Conservation (phyloP, 2,329 filamentous ascomycete species). For the Alternaria brassicicola region DNA sequence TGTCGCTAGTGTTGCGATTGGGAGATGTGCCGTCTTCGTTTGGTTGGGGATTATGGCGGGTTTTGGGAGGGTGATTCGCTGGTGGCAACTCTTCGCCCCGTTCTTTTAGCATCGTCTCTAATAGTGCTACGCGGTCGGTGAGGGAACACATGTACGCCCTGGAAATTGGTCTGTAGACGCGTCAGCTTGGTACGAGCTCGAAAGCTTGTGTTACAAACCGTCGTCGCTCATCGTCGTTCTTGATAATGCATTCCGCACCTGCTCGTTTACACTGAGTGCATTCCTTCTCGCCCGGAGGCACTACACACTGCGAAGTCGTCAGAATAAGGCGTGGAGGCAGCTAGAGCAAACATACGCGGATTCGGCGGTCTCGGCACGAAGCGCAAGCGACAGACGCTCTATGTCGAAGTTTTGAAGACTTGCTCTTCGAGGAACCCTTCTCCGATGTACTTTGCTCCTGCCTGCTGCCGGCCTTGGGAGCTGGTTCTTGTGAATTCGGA, state of each 20-base stretch:
- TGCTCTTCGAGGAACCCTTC: slow-evolving; percentile 22
- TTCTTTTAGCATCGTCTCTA: slow-evolving; percentile 60
- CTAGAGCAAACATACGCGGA: slow-evolving; percentile 42
- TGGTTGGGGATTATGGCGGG: slow-evolving; percentile 44
- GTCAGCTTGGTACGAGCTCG: slow-evolving; percentile 1
- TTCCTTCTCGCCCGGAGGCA: slow-evolving; percentile 58
- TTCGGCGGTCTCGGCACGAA: slow-evolving; percentile 57
- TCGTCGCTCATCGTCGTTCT: slow-evolving; percentile 63
- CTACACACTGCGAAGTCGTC: slow-evolving; percentile 55
- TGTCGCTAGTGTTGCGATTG: slow-evolving; percentile 20
- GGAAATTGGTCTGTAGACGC: slow-evolving; percentile 57
- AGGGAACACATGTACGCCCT: slow-evolving; percentile 65
- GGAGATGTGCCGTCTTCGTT: slow-evolving; percentile 38
- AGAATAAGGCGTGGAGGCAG: slow-evolving; percentile 24
- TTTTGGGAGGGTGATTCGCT: slow-evolving; percentile 61
- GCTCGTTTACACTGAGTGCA: slow-evolving; percentile 61
- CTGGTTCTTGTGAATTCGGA: slow-evolving; percentile 21
- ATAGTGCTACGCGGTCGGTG: slow-evolving; percentile 59
- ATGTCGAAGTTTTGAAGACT: slow-evolving; percentile 43
- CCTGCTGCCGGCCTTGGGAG: slow-evolving; percentile 15
- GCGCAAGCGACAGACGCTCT: slow-evolving; percentile 63
- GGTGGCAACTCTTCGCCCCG: slow-evolving; percentile 58
- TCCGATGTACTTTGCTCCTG: slow-evolving; percentile 21
- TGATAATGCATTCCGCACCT: slow-evolving; percentile 61
- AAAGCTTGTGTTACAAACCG: slow-evolving; percentile 47